Evolutionary conservation across 768 basidiomycete genomes (phyloP), one percentile per base, ranked within the genome.

Genomic region (Pleurotus citrinopileatus): DNA sequence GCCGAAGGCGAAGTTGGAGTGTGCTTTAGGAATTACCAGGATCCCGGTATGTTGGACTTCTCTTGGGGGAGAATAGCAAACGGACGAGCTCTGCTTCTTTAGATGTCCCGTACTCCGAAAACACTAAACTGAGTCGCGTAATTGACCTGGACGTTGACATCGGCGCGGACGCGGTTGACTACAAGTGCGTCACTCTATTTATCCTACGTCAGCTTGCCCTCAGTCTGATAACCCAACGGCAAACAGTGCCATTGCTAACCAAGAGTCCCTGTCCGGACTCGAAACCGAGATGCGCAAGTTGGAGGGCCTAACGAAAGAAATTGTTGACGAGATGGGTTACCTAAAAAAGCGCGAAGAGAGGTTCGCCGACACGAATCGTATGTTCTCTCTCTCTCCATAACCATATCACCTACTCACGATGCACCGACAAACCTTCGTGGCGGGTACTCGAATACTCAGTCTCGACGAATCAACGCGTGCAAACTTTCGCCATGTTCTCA

Each of bases 231-330:
- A 25, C 17, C n/a, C 42, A 23, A n/a, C n/a, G n/a, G n/a, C n/a
- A n/a, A n/a, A n/a, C 64, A 97, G 94, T 62, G 97, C 97, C 22
- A 99, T 98, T 67, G 97, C 97, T 8, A 98, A 97, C 72, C 95
- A 98, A 67, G 97, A 99, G 68, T 94, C 92, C 0, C 77, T 98
- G 0, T 97, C 94, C 4, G 90, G 89, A 0, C 82, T 99, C 17
- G 97, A 99, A 72, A 95, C 93, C 0, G 97, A 98, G 70, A 98
- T 98, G 95, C 84, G 94, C 36, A 98, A 98, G 65, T 78, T 99
- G 2, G 97, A 99, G 68, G 95, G 93, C 0, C 69, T 98, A 12
- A 89, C 94, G 29, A 92, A 94, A 67, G 97, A 98, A 73, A 85
- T 99, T 50, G 84, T 89, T 12, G 95, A 98, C 61, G 95, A 99